phyloP scores from a whole-genome alignment of 805 yeast species.

The Ogataea pilisensis region DNA sequence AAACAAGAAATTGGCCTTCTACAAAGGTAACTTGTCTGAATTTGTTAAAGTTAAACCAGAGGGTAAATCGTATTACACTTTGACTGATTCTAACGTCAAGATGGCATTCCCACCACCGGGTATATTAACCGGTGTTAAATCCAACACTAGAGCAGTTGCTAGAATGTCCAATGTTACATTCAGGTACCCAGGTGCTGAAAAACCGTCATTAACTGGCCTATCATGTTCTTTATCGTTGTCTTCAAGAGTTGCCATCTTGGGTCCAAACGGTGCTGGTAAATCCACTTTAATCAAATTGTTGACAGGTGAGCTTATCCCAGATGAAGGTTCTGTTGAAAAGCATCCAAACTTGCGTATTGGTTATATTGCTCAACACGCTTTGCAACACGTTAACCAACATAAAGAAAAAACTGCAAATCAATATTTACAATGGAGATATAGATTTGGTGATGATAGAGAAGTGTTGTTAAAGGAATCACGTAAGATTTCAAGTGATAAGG shows the following conservation, averaged over 20 bases:
- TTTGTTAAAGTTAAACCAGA: conserved; percentile 92
- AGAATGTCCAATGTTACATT: conserved; percentile 76
- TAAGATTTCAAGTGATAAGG: conserved; percentile 69
- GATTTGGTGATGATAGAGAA: conserved; percentile 97
- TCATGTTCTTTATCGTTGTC: conserved; percentile 90
- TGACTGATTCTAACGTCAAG: conserved; percentile 87
- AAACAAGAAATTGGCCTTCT: conserved; percentile 88
- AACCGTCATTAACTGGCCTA: conserved; percentile 74
- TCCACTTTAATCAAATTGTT: conserved; percentile 90
- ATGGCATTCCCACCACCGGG: conserved; percentile 99
- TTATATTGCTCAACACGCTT: conserved; percentile 97
- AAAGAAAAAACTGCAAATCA: conserved; percentile 97
- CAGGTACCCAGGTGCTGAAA: conserved; percentile 82
- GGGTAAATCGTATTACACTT: conserved; percentile 92
- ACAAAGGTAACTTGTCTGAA: conserved; percentile 92
- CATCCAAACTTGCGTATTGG: conserved; percentile 98
- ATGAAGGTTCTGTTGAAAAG: conserved; percentile 87
- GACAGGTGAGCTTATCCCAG: conserved; percentile 88
- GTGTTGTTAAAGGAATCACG: conserved; percentile 90
- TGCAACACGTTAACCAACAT: conserved; percentile 95
- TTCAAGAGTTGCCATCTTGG: conserved; percentile 95
- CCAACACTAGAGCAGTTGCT: conserved; percentile 84
- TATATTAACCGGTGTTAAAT: conserved; percentile 92
- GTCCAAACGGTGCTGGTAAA: conserved; percentile 99
- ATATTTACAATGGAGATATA: conserved; percentile 97